These are phyloP conservation scores for Lagenidium giganteum DNA, from an alignment of 352 stramenopile genomes.

Conservation along the genomic window DNA sequence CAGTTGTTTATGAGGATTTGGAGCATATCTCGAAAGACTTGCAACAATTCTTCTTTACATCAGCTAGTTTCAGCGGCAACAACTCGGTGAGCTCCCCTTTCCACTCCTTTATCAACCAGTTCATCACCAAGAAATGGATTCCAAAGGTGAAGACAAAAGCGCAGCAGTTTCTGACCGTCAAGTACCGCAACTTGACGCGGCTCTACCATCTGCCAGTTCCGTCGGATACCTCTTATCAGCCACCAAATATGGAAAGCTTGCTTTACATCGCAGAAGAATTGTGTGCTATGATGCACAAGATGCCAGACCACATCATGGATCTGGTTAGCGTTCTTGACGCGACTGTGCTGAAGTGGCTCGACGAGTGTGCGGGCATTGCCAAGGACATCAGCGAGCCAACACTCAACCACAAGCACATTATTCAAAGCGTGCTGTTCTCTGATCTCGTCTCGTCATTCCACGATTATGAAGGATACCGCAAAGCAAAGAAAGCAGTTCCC, in stretches of 20 bases:
- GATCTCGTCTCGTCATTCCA: constrained; percentile 61
- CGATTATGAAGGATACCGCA: constrained; percentile 60
- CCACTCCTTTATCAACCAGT: constrained; percentile 51
- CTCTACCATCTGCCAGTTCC: constrained; percentile 47
- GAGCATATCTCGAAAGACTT: constrained; percentile 56
- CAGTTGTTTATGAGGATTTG: constrained; percentile 68
- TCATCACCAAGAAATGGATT: constrained; percentile 71
- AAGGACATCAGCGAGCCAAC: constrained; percentile 76
- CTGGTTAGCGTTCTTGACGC: constrained; percentile 57
- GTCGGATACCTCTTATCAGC: constrained; percentile 72
- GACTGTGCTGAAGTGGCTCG: constrained; percentile 61
- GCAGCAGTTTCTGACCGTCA: constrained; percentile 54
- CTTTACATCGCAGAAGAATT: constrained; percentile 64
- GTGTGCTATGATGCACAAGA: constrained; percentile 64
- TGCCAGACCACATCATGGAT: constrained; percentile 55
- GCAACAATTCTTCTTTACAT: constrained; percentile 38
- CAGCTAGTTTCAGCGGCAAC: no score
- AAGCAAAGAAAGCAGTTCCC: constrained; percentile 41
- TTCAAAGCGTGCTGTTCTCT: constrained; percentile 50
- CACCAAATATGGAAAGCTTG: constrained; percentile 69
- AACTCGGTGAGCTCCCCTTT: constrained; percentile 28
- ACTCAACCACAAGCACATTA: constrained; percentile 56
- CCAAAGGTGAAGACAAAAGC: constrained; percentile 69
- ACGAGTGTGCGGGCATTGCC: constrained; percentile 64
- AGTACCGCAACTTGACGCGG: constrained; percentile 38